Conservation (phyloP, 768 basidiomycete species). For the Pleurotus pulmonarius region DNA sequence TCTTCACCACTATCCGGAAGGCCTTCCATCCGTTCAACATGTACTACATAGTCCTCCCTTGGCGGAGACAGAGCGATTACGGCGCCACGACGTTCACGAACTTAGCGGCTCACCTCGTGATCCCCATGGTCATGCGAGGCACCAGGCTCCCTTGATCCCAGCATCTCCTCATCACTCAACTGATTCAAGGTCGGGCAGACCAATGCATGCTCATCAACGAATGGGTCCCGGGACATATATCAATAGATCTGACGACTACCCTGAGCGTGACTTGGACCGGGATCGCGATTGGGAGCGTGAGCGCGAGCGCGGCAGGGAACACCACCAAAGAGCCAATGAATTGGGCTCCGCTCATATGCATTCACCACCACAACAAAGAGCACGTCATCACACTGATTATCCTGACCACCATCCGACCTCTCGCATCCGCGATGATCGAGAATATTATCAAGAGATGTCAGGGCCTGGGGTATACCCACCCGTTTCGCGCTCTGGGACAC, state of each 20-base stretch:
- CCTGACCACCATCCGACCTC: slow-evolving; percentile 27
- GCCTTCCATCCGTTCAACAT: slow-evolving; percentile 39
- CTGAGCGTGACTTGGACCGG: slow-evolving; percentile 36
- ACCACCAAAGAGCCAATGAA: slow-evolving; percentile 21
- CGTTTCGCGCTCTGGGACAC: slow-evolving; percentile 55
- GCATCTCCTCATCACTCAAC: slow-evolving; percentile 22
- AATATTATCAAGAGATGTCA: slow-evolving; percentile 32
- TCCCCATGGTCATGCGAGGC: slow-evolving; percentile 25
- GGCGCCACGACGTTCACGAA: slow-evolving; percentile 48
- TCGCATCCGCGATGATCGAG: slow-evolving; percentile 32
- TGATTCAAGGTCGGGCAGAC: slow-evolving; percentile 13
- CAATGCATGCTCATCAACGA: slow-evolving; percentile 30
- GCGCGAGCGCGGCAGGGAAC: slow-evolving; percentile 29
- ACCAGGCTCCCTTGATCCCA: slow-evolving; percentile 19
- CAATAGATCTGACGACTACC: slow-evolving; percentile 48
- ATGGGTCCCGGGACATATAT: slow-evolving; percentile 59
- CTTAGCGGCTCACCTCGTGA: slow-evolving; percentile 27
- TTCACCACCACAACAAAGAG: slow-evolving; percentile 39
- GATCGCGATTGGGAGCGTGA: slow-evolving; percentile 45
- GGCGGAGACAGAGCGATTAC: slow-evolving; percentile 40
- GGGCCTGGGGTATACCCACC: slow-evolving; percentile 28
- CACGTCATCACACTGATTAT: slow-evolving; percentile 27
- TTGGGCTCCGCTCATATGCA: slow-evolving; percentile 27
- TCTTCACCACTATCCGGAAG: slow-evolving; percentile 46
- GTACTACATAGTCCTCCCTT: slow-evolving; percentile 48